phyloP scores from a whole-genome alignment of 306 rosid genomes.

The Acacia melanoxylon region DNA sequence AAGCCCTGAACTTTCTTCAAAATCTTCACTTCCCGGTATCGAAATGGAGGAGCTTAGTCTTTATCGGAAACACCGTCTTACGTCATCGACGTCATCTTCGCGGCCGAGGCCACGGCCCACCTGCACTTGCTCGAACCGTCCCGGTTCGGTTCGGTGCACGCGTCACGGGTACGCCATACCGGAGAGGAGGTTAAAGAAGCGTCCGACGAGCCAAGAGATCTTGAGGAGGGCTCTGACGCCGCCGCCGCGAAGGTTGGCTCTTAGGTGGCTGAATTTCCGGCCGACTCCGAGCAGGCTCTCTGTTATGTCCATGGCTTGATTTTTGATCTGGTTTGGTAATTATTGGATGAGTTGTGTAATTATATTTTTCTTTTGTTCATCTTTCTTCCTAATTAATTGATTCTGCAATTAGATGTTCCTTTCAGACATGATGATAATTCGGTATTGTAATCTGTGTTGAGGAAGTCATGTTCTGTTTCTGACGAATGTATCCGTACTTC shows the following conservation, averaged over 20 bases:
- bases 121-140: constrained; percentile 36
- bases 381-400: not conserved
- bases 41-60: not conserved
- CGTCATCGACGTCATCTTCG: not conserved
- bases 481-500: not conserved
- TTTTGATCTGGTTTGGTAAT: not conserved
- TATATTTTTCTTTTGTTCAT: not conserved
- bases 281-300: constrained; percentile 71
- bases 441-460: not conserved
- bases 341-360: not conserved
- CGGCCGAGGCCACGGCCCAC: constrained; percentile 5
- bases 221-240: constrained; percentile 56
- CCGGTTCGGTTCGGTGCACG: constrained; percentile 31
- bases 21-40: not conserved
- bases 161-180: constrained; percentile 33
- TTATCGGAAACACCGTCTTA: not conserved
- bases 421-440: not conserved
- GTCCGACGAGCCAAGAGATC: constrained; percentile 41
- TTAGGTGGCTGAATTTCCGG: constrained; percentile 62
- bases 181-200: constrained; percentile 31
- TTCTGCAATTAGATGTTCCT: not conserved
- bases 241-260: constrained; percentile 34
- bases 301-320: constrained; percentile 51
- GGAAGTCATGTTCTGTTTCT: not conserved
- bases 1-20: constrained; percentile 6